phyloP scores from a whole-genome alignment of 2,329 filamentous ascomycete species.

The Alternaria tenuissima region DNA sequence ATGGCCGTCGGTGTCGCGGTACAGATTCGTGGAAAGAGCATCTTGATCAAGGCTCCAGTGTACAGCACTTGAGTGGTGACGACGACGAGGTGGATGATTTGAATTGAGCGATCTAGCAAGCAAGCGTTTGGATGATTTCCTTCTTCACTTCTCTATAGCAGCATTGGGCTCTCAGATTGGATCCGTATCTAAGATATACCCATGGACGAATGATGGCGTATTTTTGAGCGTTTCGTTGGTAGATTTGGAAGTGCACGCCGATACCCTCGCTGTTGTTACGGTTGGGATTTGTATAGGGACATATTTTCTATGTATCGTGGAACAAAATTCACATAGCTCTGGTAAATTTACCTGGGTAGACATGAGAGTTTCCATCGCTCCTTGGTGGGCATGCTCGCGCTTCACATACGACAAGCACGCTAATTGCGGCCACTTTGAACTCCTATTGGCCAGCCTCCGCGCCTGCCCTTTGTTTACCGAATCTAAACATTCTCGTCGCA shows the following conservation, averaged over 20 bases:
- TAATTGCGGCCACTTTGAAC: slow-evolving; percentile 19
- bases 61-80: slow-evolving; percentile 45
- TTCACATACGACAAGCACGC: slow-evolving; percentile 4
- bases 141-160: slow-evolving; percentile 21
- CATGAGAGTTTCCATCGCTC: not conserved
- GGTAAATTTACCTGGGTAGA: not conserved
- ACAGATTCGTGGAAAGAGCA: slow-evolving; percentile 58
- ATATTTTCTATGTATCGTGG: not conserved
- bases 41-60: slow-evolving; percentile 60
- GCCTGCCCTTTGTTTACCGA: slow-evolving; percentile 39
- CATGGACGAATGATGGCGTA: slow-evolving; percentile 10
- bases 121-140: slow-evolving; percentile 15
- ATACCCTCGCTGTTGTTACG: slow-evolving; percentile 47
- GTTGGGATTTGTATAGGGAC: slow-evolving; percentile 21
- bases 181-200: slow-evolving; percentile 30
- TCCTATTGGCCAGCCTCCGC: slow-evolving; percentile 30
- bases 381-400: not conserved
- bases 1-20: slow-evolving; percentile 58
- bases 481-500: slow-evolving; percentile 29
- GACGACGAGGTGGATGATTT: slow-evolving; percentile 13
- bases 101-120: slow-evolving; percentile 29
- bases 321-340: not conserved
- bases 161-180: slow-evolving; percentile 10
- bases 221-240: slow-evolving; percentile 18
- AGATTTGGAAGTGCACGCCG: slow-evolving; percentile 35